Evolutionary conservation across 2,329 filamentous ascomycete species (phyloP).

Genomic region (Lasiodiplodia citricola): DNA sequence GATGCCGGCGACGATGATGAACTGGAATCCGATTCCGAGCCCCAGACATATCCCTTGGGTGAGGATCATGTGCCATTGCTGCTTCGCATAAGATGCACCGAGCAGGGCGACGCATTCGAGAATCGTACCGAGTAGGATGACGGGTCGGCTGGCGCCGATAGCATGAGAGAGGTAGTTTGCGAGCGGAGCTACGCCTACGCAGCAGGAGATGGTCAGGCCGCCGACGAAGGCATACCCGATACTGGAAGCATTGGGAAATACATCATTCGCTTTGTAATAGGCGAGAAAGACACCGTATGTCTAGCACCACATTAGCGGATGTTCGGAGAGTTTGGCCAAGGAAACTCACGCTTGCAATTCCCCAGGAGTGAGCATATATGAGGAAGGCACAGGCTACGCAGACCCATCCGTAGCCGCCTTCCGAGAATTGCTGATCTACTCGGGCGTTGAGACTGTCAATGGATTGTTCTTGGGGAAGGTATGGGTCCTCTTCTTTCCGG

Average conservation of each 20-base stretch:
- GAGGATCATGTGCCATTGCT: slow-evolving; percentile 45
- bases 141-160: not conserved
- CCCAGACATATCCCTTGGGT: slow-evolving; percentile 41
- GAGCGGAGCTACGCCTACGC: slow-evolving; percentile 36
- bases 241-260: slow-evolving; percentile 30
- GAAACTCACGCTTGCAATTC: slow-evolving; percentile 32
- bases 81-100: slow-evolving; percentile 37
- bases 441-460: not conserved
- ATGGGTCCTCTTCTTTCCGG: not conserved
- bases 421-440: slow-evolving; percentile 25
- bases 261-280: not conserved
- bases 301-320: slow-evolving; percentile 25
- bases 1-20: slow-evolving; percentile 40
- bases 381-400: slow-evolving; percentile 34
- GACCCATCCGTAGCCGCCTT: slow-evolving; percentile 47
- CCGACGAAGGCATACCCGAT: slow-evolving; percentile 44
- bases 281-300: slow-evolving; percentile 22
- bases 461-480: not conserved
- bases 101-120: slow-evolving; percentile 29
- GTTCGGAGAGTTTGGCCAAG: not conserved
- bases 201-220: slow-evolving; percentile 37
- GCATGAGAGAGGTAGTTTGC: slow-evolving; percentile 28
- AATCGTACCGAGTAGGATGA: not conserved
- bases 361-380: slow-evolving; percentile 41
- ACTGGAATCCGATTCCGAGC: slow-evolving; percentile 43